Percentiles rank a stretch among this genome's conserved stretches.
Conservation (phyloP, 2,329 filamentous ascomycete species). For the Neurospora sp. region DNA sequence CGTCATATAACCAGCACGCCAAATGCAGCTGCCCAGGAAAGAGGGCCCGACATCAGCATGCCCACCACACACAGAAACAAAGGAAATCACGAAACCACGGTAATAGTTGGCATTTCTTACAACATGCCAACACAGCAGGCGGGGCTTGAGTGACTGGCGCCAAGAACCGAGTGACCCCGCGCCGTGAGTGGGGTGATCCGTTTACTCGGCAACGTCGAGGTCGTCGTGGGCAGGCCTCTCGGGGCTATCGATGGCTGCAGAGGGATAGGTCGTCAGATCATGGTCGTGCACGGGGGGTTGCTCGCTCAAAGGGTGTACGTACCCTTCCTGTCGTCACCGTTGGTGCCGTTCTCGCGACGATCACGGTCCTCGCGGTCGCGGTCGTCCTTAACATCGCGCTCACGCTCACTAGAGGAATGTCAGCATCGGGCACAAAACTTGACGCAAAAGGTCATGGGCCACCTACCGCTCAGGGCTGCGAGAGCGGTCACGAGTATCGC, state of each 20-base stretch:
- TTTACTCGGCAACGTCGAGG: slow-evolving; percentile 81
- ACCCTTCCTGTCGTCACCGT: slow-evolving; percentile 90
- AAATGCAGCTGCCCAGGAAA: background rate
- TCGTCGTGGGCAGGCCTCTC: slow-evolving; percentile 83
- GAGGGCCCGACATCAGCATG: background rate
- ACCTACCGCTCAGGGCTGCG: slow-evolving; percentile 57
- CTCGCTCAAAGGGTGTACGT: slow-evolving; percentile 19
- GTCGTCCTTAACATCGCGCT: slow-evolving; percentile 38
- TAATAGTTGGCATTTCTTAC: background rate
- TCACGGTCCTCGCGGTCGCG: slow-evolving; percentile 63
- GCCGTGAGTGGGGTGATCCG: background rate
- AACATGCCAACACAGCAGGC: background rate
- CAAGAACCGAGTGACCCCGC: background rate
- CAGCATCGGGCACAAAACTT: background rate
- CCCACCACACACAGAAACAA: background rate
- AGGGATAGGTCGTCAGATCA: slow-evolving; percentile 12
- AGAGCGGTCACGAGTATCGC: slow-evolving; percentile 64
- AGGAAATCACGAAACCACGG: background rate
- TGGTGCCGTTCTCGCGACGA: slow-evolving; percentile 66
- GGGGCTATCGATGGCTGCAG: slow-evolving; percentile 61
- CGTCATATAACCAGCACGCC: background rate
- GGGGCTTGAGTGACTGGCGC: background rate
- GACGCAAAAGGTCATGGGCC: slow-evolving; percentile 1
- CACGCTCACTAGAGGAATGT: slow-evolving; percentile 24
- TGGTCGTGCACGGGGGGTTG: slow-evolving; percentile 20